A percentile compares a stretch with the other conserved stretches of the same genome.
Evolutionary conservation across 2,329 filamentous ascomycete species (phyloP).

Genomic region (Didymella lethalis): DNA sequence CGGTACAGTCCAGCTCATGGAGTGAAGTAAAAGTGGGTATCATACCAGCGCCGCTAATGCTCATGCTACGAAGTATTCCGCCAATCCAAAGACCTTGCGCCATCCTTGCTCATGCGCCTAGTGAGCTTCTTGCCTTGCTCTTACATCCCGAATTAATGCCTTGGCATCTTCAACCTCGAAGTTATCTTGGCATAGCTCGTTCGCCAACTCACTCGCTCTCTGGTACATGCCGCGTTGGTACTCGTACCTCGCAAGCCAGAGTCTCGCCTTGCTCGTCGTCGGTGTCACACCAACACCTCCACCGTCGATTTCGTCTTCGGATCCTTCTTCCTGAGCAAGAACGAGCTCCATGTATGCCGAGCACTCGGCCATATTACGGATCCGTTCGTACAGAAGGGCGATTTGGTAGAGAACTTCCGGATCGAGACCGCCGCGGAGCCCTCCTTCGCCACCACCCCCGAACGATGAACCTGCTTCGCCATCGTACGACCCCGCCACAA

Average conservation of each 20-base stretch:
- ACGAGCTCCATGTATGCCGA: constrained; percentile 96
- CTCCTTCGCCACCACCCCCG: constrained; percentile 57
- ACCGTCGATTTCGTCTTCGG: constrained; percentile 54
- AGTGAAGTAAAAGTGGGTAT: constrained; percentile 8
- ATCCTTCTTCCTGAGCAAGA: constrained; percentile 86
- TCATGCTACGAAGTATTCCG: not conserved
- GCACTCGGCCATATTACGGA: constrained; percentile 79
- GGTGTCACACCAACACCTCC: constrained; percentile 80
- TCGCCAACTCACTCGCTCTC: constrained; percentile 80
- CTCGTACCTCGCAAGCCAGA: constrained; percentile 90
- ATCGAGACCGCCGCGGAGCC: constrained; percentile 69
- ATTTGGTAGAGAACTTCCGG: constrained; percentile 92
- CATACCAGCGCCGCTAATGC: constrained; percentile 6
- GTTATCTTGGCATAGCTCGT: constrained; percentile 93
- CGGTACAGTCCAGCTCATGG: not conserved
- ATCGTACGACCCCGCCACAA: constrained; percentile 87
- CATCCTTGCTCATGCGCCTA: not conserved
- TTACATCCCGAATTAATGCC: constrained; percentile 84
- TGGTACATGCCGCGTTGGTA: constrained; percentile 78
- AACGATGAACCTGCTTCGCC: constrained; percentile 61
- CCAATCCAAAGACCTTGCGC: not conserved
- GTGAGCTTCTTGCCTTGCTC: constrained; percentile 62
- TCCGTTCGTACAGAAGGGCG: constrained; percentile 83
- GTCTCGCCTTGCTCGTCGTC: constrained; percentile 87
- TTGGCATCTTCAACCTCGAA: constrained; percentile 84